Conservation (phyloP, 257 asterid species). For the Solanum pinnatisectum region DNA sequence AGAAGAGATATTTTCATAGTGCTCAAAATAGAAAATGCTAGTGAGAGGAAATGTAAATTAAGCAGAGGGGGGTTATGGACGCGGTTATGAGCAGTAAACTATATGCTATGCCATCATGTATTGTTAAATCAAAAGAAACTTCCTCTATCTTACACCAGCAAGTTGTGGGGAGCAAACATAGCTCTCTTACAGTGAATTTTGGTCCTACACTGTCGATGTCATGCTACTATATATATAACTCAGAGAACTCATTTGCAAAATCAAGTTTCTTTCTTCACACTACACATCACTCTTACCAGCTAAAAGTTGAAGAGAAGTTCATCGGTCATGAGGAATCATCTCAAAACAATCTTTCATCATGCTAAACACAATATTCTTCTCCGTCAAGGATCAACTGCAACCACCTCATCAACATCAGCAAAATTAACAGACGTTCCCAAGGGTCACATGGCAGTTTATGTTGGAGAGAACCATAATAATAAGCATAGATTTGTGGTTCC, state of each 20-base stretch:
- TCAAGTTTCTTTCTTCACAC: not conserved
- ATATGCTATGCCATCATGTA: not conserved
- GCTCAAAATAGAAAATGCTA: not conserved
- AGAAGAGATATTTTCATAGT: not conserved
- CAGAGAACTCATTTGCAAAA: not conserved
- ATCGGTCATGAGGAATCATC: not conserved
- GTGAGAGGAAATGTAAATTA: too few species aligned
- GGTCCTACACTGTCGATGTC: not conserved
- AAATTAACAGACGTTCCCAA: not conserved
- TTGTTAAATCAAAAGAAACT: not conserved
- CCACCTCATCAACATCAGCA: not conserved
- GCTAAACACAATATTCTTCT: not conserved
- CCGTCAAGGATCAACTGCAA: not conserved
- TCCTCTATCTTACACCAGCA: not conserved
- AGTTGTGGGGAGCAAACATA: not conserved
- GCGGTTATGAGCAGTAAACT: not conserved
- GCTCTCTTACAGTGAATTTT: not conserved
- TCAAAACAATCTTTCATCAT: not conserved
- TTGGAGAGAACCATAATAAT: not conserved
- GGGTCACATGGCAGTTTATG: conserved; percentile 7
- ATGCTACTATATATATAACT: not conserved
- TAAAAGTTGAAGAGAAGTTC: not conserved
- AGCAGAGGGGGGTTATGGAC: not conserved
- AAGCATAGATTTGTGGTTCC: conserved; percentile 1
- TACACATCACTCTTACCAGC: not conserved